Conservation (phyloP, 1,139 yeast species). For the Lodderomyces theae region DNA sequence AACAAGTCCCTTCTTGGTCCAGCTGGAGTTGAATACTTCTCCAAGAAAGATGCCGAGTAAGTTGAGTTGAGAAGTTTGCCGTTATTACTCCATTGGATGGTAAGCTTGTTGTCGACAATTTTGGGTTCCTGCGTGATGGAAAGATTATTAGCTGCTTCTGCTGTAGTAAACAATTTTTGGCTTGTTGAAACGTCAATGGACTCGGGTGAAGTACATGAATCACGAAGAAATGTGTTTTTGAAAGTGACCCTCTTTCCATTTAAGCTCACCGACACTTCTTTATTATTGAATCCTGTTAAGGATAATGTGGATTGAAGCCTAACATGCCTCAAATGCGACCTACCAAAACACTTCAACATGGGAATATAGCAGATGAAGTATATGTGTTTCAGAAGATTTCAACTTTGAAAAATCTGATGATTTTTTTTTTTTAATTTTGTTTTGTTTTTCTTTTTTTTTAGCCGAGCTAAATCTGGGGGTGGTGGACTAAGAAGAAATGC, state of each 20-base stretch:
- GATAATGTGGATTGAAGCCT: constrained; percentile 11
- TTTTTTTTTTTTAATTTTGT: background rate
- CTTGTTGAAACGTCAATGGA: constrained; percentile 57
- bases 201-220: constrained; percentile 49
- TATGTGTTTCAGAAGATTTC: background rate
- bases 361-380: background rate
- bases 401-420: constrained; percentile 2
- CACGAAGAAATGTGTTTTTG: constrained; percentile 61
- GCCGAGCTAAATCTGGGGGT: background rate
- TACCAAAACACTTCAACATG: background rate
- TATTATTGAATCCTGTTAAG: constrained; percentile 8
- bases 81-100: constrained; percentile 54
- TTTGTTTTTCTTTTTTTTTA: background rate
- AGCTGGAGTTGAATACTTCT: constrained; percentile 36
- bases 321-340: constrained; percentile 1
- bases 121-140: constrained; percentile 26
- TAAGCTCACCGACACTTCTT: constrained; percentile 13
- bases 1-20: constrained; percentile 31
- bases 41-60: constrained; percentile 49
- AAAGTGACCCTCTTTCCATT: constrained; percentile 35
- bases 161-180: constrained; percentile 69
- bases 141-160: constrained; percentile 33
- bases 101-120: constrained; percentile 30
- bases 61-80: constrained; percentile 34
- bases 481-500: no score